Evolutionary conservation across 2,329 filamentous ascomycete species (phyloP).

Genomic region (Neonectria ditissima): DNA sequence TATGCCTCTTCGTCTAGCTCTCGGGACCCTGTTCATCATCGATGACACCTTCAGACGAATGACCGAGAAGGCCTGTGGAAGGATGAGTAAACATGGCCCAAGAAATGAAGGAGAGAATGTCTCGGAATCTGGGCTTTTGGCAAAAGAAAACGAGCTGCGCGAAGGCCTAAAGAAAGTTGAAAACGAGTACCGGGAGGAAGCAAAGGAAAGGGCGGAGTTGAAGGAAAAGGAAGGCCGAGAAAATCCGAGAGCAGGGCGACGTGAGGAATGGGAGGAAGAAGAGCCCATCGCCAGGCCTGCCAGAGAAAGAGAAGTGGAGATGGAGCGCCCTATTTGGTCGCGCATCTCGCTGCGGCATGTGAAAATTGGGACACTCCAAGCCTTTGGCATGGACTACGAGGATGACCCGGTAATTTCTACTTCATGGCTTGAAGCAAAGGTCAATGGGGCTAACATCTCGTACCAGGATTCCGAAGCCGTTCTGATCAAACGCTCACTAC

Average conservation of each 20-base stretch:
- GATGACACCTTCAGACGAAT: constrained; percentile 10
- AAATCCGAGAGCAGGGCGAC: too few relatives aligned
- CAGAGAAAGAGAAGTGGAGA: neutral
- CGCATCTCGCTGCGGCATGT: neutral
- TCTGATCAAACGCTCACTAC: neutral
- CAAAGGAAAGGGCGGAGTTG: neutral
- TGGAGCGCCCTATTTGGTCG: neutral
- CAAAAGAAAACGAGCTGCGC: neutral
- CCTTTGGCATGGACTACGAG: constrained; percentile 1
- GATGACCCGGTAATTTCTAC: neutral
- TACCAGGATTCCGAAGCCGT: neutral
- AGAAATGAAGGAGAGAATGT: neutral
- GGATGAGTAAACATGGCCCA: neutral
- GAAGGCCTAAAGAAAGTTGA: neutral
- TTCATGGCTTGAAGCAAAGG: neutral
- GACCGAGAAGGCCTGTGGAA: constrained; percentile 1
- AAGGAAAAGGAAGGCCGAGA: neutral
- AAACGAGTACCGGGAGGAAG: neutral
- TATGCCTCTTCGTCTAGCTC: constrained; percentile 12
- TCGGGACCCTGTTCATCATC: constrained; percentile 15
- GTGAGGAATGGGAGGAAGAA: too few relatives aligned
- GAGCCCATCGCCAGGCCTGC: neutral
- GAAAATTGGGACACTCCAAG: neutral
- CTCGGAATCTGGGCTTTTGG: neutral
- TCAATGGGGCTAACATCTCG: neutral